Evolutionary conservation across 208 protist species (phyloP), one percentile per base, ranked within the genome.

Genomic region (Acanthamoeba lenticulata): DNA sequence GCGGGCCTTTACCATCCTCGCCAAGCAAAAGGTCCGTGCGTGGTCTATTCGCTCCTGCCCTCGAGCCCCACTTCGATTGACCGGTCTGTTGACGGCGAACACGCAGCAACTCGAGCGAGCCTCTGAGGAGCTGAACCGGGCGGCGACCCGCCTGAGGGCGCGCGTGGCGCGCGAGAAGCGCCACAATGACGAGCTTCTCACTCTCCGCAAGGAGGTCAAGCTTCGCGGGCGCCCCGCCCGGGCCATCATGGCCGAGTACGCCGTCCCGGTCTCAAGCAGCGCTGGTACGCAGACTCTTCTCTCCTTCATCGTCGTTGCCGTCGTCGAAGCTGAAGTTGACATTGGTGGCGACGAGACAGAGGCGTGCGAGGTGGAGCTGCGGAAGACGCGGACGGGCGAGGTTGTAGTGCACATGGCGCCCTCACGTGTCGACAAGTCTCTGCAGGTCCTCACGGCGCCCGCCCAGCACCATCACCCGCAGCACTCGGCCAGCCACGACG

Each of bases 1-100:
- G 6, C 67, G 2, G 38, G 67, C 67, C 38, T 77, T 45, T 34
- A 77, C 67, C 36, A 38, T 77, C 38, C 67, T 77, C 38, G 67
- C 67, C 29, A 77, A 77, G 67, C 67, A 77, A 27, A 77, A 77
- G 67, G 67, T 74, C n/a, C n/a, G n/a, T n/a, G n/a, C n/a, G n/a
- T n/a, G n/a, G n/a, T n/a, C n/a, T n/a, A n/a, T n/a, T n/a, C n/a
- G n/a, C n/a, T n/a, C n/a, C n/a, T n/a, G n/a, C n/a, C n/a, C n/a
- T n/a, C n/a, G n/a, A n/a, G n/a, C n/a, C n/a, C n/a, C n/a, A n/a
- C n/a, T n/a, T n/a, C n/a, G n/a, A n/a, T n/a, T n/a, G n/a, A n/a
- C n/a, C n/a, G n/a, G n/a, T n/a, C n/a, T n/a, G n/a, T n/a, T n/a
- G n/a, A n/a, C n/a, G n/a, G n/a, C n/a, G n/a, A n/a, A n/a, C n/a